phyloP scores from a whole-genome alignment of 2,329 filamentous ascomycete genomes.

The Drechslerella dactyloides region DNA sequence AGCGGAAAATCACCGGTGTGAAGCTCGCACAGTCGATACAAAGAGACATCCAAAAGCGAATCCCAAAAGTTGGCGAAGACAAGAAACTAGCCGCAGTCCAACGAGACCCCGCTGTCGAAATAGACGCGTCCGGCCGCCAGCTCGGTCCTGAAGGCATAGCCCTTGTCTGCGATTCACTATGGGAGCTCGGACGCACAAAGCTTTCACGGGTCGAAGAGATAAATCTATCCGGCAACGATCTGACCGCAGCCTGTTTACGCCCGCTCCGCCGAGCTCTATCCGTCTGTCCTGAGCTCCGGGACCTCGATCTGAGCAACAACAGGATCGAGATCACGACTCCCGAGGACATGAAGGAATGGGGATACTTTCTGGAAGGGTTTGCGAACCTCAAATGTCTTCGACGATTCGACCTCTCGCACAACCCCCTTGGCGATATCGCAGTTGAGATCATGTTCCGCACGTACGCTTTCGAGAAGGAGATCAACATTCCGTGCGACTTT shows the following conservation, averaged over 20 bases:
- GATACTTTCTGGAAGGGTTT: constrained; percentile 23
- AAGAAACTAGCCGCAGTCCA: constrained; percentile 46
- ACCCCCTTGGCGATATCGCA: constrained; percentile 38
- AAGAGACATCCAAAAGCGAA: constrained; percentile 45
- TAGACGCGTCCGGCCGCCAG: constrained; percentile 40
- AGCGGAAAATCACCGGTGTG: constrained; percentile 42
- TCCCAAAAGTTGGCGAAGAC: constrained; percentile 42
- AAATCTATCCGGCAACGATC: constrained; percentile 38
- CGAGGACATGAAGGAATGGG: constrained; percentile 40
- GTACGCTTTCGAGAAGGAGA: constrained; percentile 29
- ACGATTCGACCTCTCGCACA: constrained; percentile 29
- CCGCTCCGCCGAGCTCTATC: constrained; percentile 37
- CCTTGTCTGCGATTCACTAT: constrained; percentile 35
- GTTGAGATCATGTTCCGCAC: constrained; percentile 34
- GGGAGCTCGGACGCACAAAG: constrained; percentile 18
- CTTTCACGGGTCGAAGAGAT: constrained; percentile 38
- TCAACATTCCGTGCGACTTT: constrained; percentile 41
- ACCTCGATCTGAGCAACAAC: constrained; percentile 39
- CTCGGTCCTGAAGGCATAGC: constrained; percentile 36
- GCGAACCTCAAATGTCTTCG: constrained; percentile 29
- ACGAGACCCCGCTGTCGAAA: constrained; percentile 38
- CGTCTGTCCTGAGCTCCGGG: constrained; percentile 33
- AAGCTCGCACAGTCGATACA: constrained; percentile 46
- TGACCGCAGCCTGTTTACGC: constrained; percentile 26
- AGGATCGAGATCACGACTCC: constrained; percentile 14